phyloP scores from a whole-genome alignment of 2,329 filamentous ascomycete species.

The Hirsutella rhossiliensis region DNA sequence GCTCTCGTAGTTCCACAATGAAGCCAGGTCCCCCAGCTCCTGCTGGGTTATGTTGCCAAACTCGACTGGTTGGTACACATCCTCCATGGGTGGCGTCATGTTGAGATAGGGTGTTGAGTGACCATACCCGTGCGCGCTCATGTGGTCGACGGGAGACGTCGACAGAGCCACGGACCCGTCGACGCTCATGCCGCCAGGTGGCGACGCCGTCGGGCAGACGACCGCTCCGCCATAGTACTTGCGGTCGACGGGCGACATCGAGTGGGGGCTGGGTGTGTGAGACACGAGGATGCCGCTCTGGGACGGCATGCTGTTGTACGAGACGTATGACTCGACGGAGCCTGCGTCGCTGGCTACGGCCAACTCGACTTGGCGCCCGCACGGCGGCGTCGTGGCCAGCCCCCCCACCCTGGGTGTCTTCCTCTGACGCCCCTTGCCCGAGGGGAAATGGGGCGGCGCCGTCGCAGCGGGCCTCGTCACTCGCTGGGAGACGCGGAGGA shows the following conservation, averaged over 20 bases:
- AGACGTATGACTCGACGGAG: not conserved
- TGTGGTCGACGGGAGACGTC: not conserved
- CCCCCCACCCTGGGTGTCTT: conserved; percentile 3
- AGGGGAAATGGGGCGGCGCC: not conserved
- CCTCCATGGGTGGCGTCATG: conserved; percentile 7
- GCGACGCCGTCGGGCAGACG: not conserved
- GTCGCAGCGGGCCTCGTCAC: conserved; percentile 1
- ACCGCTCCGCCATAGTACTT: not conserved
- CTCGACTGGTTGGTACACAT: conserved; percentile 4
- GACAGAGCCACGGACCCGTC: conserved; percentile 1
- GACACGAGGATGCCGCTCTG: not conserved
- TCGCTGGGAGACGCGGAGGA: conserved; percentile 15
- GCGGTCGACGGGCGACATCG: not conserved
- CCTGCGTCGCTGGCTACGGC: not conserved
- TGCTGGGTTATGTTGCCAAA: conserved; percentile 18
- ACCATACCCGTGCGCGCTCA: not conserved
- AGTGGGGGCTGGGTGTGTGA: not conserved
- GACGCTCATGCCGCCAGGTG: not conserved
- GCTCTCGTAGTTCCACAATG: conserved; percentile 21
- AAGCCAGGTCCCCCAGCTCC: conserved; percentile 20
- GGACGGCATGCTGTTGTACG: conserved; percentile 1
- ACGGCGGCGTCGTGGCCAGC: not conserved
- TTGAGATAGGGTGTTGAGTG: conserved; percentile 2
- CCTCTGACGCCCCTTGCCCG: conserved; percentile 2
- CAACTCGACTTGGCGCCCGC: too few species aligned